phyloP scores from a whole-genome alignment of 768 basidiomycete genomes.

The Suillus cothurnatus region DNA sequence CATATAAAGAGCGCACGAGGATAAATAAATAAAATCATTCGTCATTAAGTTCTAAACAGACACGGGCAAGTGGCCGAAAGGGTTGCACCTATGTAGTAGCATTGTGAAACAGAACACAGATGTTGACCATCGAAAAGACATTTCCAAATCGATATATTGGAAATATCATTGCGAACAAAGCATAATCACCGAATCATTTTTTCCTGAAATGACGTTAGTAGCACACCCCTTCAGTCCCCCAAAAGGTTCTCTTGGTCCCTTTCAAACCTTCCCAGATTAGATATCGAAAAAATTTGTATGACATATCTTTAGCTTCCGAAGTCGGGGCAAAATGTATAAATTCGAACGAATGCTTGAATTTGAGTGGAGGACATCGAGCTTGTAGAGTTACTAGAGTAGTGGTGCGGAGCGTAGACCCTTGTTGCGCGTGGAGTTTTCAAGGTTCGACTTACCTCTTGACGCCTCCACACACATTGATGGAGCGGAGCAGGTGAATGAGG shows the following conservation, averaged over 20 bases:
- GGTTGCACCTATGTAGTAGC: background rate
- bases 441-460: background rate
- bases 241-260: background rate
- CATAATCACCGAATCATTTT: background rate
- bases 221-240: background rate
- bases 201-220: background rate
- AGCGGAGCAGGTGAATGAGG: background rate
- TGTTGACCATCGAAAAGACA: background rate
- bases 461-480: background rate
- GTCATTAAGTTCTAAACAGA: background rate
- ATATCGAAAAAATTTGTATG: background rate
- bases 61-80: background rate
- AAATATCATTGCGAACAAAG: background rate
- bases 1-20: background rate
- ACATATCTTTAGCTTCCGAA: background rate
- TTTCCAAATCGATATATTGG: background rate
- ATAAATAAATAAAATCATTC: background rate
- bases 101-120: background rate
- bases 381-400: background rate
- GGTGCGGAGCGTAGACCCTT: background rate
- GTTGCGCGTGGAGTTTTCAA: background rate
- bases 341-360: background rate
- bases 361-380: background rate
- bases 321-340: background rate
- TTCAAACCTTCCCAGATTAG: background rate